Percentiles rank a stretch among this genome's conserved stretches.
Evolutionary conservation across 2,329 filamentous ascomycete species (phyloP).

Genomic region (Davidsoniella virescens): DNA sequence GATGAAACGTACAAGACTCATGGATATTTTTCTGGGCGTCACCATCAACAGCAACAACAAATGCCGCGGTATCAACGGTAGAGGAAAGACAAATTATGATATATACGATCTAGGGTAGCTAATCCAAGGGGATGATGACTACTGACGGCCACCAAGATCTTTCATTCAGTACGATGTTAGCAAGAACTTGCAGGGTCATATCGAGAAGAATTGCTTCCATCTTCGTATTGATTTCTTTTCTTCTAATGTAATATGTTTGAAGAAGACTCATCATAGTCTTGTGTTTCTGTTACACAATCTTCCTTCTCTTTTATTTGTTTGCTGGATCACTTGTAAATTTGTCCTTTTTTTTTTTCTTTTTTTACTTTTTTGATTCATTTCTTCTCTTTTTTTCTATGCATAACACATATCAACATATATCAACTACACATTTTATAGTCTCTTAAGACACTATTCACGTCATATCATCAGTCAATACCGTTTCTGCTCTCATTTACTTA

Average conservation of each 20-base stretch:
- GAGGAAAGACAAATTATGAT: background rate
- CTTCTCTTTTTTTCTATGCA: background rate
- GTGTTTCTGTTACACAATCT: background rate
- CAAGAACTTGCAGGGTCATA: too few relatives aligned
- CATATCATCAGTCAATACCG: background rate
- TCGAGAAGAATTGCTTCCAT: too few relatives aligned
- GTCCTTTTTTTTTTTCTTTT: background rate
- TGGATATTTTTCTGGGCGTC: constrained; percentile 1
- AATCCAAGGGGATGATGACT: background rate
- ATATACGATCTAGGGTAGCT: background rate
- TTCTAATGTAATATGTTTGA: background rate
- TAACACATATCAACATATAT: background rate
- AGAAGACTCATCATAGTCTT: background rate
- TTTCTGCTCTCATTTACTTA: background rate
- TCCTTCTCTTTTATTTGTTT: background rate
- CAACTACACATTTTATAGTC: too few relatives aligned
- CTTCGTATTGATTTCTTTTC: too few relatives aligned
- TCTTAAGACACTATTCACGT: too few relatives aligned
- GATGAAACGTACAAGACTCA: constrained; percentile 2
- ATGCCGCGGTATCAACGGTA: background rate
- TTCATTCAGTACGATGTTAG: too few relatives aligned
- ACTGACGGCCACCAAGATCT: too few relatives aligned
- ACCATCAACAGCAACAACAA: background rate
- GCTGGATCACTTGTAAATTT: too few relatives aligned
- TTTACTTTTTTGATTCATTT: background rate